phyloP scores from a whole-genome alignment of 1,284 basidiomycete species.

The Cystobasidium slooffiae region DNA sequence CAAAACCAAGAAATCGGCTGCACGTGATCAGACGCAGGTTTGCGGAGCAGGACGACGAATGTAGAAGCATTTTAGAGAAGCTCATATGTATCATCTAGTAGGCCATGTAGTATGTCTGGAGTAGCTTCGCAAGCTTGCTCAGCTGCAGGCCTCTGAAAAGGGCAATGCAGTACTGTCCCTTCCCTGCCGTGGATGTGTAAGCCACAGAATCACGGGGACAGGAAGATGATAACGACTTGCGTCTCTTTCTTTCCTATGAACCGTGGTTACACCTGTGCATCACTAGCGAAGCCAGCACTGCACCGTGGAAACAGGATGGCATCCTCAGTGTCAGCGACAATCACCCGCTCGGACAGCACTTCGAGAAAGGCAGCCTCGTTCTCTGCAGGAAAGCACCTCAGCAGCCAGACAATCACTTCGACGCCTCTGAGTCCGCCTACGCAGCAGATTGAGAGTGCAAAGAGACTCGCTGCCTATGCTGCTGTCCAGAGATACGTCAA shows the following conservation, averaged over 20 bases:
- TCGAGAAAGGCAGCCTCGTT: constrained; percentile 19
- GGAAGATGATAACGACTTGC: too few species aligned
- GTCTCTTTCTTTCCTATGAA: neutral
- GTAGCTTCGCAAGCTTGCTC: too few species aligned
- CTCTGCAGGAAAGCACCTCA: constrained; percentile 25
- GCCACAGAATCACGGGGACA: too few species aligned
- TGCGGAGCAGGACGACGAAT: too few species aligned
- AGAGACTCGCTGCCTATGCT: constrained; percentile 88
- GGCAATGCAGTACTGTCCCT: too few species aligned
- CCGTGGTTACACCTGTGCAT: neutral
- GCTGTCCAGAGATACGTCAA: constrained; percentile 90
- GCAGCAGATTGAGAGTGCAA: constrained; percentile 63
- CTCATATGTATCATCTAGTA: too few species aligned
- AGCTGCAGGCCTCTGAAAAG: too few species aligned
- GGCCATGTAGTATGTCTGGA: too few species aligned
- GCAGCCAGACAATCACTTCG: constrained; percentile 34
- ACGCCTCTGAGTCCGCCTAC: constrained; percentile 37
- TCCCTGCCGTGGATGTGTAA: too few species aligned
- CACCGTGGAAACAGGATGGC: neutral
- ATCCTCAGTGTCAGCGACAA: neutral
- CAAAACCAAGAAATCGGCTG: too few species aligned
- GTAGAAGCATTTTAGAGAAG: too few species aligned
- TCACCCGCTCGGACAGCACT: constrained; percentile 8
- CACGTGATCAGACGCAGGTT: too few species aligned
- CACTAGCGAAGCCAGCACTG: neutral